Evolutionary conservation across 78 protist genomes (phyloP).

Genomic region (Dictyostelium purpureum): DNA sequence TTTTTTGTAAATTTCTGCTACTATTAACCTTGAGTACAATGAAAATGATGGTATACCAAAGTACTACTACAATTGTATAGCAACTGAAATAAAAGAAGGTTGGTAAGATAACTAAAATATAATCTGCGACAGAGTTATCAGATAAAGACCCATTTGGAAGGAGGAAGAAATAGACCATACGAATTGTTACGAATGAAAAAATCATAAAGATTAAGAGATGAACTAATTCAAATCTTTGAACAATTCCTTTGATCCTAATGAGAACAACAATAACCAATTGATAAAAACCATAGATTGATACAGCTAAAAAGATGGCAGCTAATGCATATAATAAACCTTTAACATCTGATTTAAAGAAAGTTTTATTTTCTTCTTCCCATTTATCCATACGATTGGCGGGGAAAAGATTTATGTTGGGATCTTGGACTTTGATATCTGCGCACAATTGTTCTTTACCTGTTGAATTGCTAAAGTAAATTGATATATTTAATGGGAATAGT

Average conservation of each 20-base stretch:
- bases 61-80: slow-evolving; percentile 6
- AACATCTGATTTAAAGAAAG: neutral
- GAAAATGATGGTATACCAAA: neutral
- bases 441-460: neutral
- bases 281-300: neutral
- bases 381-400: neutral
- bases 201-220: neutral
- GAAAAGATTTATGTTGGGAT: neutral
- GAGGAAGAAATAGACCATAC: neutral
- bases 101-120: slow-evolving; percentile 19
- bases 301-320: neutral
- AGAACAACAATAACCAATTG: neutral
- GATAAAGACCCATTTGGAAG: slow-evolving; percentile 33
- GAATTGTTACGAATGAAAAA: neutral
- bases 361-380: neutral
- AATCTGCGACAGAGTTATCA: slow-evolving; percentile 4
- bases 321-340: neutral
- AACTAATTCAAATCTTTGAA: slow-evolving; percentile 10
- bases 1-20: neutral
- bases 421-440: neutral
- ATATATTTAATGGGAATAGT: neutral
- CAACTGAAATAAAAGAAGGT: slow-evolving; percentile 15
- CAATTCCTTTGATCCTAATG: neutral
- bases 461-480: neutral
- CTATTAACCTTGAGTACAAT: neutral